Evolutionary conservation across 2,329 filamentous ascomycete genomes (phyloP).

Genomic region (Trichoderma harzianum): DNA sequence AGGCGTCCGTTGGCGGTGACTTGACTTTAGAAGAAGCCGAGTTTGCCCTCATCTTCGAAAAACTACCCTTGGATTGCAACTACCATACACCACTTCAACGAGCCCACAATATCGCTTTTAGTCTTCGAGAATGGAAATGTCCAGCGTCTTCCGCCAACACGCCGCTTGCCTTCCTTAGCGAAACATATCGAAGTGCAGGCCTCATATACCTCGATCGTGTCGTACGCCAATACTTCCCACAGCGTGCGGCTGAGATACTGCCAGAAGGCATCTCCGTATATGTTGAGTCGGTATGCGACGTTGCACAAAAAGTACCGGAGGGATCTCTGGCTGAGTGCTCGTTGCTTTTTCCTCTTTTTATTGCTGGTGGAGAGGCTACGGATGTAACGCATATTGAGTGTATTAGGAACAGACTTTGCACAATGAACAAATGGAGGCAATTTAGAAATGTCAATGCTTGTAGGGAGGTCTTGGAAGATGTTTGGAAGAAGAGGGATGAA

Average conservation of each 20-base stretch:
- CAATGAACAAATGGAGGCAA: neutral
- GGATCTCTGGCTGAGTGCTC: neutral
- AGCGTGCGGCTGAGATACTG: neutral
- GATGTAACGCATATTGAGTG: neutral
- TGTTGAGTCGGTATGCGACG: neutral
- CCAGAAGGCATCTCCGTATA: neutral
- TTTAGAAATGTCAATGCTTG: neutral
- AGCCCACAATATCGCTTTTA: neutral
- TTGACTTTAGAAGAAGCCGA: neutral
- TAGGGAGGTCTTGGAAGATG: neutral
- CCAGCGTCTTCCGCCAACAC: neutral
- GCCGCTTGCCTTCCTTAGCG: neutral
- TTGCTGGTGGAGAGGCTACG: neutral
- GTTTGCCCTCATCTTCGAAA: neutral
- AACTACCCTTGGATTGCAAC: neutral
- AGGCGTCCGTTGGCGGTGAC: neutral
- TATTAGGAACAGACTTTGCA: neutral
- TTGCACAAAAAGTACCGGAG: neutral
- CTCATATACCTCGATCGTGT: neutral
- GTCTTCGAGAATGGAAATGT: neutral
- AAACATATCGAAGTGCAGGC: slow-evolving; percentile 1
- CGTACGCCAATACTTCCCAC: neutral
- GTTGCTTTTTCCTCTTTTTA: neutral
- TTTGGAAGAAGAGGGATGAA: neutral
- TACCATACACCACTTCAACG: neutral